Conservation (phyloP, 2,329 filamentous ascomycete species). For the Sclerotinia spermophila region DNA sequence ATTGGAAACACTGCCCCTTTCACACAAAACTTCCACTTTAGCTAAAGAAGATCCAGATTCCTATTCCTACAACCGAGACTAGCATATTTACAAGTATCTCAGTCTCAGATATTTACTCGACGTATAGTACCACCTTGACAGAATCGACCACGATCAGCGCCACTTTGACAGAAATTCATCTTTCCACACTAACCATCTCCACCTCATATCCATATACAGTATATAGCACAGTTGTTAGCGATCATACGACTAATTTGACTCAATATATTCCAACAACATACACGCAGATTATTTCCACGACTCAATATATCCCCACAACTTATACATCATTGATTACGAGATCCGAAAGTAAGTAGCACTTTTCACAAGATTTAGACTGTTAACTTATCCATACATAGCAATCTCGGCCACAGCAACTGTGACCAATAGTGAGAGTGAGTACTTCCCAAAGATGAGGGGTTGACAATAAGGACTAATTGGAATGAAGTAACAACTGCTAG, state of each 20-base stretch:
- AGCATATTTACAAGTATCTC: slow-evolving; percentile 6
- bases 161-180: neutral
- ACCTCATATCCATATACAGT: slow-evolving; percentile 10
- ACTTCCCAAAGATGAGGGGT: too few relatives aligned
- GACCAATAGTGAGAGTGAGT: slow-evolving; percentile 11
- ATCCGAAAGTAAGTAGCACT: slow-evolving; percentile 8
- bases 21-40: too few relatives aligned
- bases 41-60: neutral
- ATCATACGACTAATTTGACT: slow-evolving; percentile 2
- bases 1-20: too few relatives aligned
- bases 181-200: neutral
- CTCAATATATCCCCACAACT: slow-evolving; percentile 13
- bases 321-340: slow-evolving; percentile 10
- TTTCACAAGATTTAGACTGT: neutral
- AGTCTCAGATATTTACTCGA: slow-evolving; percentile 12
- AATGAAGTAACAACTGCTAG: neutral
- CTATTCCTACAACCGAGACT: slow-evolving; percentile 6
- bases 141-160: neutral
- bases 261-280: neutral
- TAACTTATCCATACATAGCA: neutral
- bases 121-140: slow-evolving; percentile 4
- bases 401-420: neutral
- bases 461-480: neutral
- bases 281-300: neutral
- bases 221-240: slow-evolving; percentile 14